These are phyloP conservation scores for Echeveria elegans DNA, from an alignment of 164 flowering plant species.

Conservation along the genomic window DNA sequence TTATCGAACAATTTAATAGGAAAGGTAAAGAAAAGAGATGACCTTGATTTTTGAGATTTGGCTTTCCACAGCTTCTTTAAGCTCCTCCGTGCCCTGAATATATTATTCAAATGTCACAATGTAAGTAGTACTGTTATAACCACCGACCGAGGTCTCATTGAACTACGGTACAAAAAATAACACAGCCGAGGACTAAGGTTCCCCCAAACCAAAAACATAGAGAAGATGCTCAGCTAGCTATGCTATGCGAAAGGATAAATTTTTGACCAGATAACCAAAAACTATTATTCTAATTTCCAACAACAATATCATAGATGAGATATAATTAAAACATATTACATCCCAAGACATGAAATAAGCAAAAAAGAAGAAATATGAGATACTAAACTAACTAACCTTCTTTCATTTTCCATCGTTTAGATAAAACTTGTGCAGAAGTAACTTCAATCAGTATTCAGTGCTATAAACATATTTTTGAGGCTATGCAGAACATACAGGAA, in stretches of 20 bases:
- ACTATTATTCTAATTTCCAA: background rate
- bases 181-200: background rate
- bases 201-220: too few relatives aligned
- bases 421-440: too few relatives aligned
- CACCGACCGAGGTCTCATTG: background rate
- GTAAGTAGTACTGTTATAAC: background rate
- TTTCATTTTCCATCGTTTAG: too few relatives aligned
- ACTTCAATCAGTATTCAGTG: too few relatives aligned
- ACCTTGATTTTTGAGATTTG: constrained; percentile 1
- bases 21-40: too few relatives aligned
- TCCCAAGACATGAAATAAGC: background rate
- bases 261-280: background rate
- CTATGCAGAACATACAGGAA: background rate
- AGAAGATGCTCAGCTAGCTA: too few relatives aligned
- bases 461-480: too few relatives aligned
- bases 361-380: background rate
- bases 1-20: too few relatives aligned
- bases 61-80: background rate
- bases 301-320: background rate
- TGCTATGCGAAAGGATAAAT: background rate
- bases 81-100: background rate
- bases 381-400: background rate
- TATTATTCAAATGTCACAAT: background rate
- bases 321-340: background rate
- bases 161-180: background rate